Base-by-base conservation (phyloP, 257 asterid species). In the Eucommia ulmoides region DNA sequence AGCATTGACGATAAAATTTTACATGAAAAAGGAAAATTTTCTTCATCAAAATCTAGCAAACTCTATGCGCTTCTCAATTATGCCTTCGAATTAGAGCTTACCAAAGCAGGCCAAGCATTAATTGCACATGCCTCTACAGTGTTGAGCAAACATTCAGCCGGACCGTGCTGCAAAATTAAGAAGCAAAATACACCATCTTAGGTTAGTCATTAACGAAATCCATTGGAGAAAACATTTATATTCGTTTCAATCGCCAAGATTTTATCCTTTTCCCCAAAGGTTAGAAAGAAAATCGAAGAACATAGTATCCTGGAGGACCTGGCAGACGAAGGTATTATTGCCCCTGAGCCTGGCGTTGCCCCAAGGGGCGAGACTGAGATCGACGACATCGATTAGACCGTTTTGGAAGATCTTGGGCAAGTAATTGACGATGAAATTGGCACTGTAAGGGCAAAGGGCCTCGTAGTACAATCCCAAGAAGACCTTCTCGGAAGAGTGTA, bases 121-220 rank as follows among this genome's bases (percentile, higher is more conserved):
- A 89, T 85, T 6, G 98, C 96, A 70, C 98, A 89, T 3, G 93
- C 81, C 77, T 89, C 98, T 51, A 89, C 78, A 47, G 72, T 63
- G 75, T 89, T 83, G 75, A 85, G 61, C 42, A 82, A 45, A 70
- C 98, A 89, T 52, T 89, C 98, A 49, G 52, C 61, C 7, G 49
- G 23, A 24, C 98, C 96, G 55, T 89, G 96, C 96, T 89, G 85
- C 72, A 71, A 51, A 20, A 60, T 62, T 33, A 15, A 41, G 22
- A 64, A 12, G 51, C 50, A 50, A 50, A 56, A 3, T 3, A 21
- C 44, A 35, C 3, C 44, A 35, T 4, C 15, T 6, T 35, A 11
- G n/a, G 44, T 10, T 9, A 15, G 11, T 35, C 14, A 35, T 15
- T 35, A 3, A 35, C 3, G 44, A 35, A n/a, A n/a, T n/a, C n/a